Evolutionary conservation across 2,329 filamentous ascomycete genomes (phyloP).

Genomic region (Aspergillus quadricinctus): DNA sequence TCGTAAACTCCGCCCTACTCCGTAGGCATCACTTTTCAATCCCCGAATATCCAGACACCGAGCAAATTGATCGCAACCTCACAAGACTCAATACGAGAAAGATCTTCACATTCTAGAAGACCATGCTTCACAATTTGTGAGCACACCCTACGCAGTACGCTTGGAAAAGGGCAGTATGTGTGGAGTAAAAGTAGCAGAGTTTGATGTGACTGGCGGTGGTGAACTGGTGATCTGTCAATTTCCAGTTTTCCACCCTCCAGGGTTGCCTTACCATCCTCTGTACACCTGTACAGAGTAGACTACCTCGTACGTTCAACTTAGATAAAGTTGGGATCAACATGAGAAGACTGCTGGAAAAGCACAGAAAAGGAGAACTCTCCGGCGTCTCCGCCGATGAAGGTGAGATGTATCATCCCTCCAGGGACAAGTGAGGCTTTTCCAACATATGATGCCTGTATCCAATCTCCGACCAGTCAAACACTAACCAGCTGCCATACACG

Average conservation of each 20-base stretch:
- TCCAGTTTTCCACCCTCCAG: not conserved
- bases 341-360: not conserved
- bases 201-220: not conserved
- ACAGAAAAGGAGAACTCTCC: not conserved
- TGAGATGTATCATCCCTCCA: not conserved
- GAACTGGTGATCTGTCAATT: not conserved
- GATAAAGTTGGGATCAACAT: not conserved
- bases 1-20: not conserved
- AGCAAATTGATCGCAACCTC: not conserved
- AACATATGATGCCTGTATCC: not conserved
- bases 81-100: not conserved
- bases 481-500: constrained; percentile 1
- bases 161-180: not conserved
- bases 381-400: not conserved
- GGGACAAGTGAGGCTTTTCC: not conserved
- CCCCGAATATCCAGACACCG: not conserved
- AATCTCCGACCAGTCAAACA: not conserved
- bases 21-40: not conserved
- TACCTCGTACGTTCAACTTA: not conserved
- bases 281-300: not conserved
- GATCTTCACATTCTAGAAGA: not conserved
- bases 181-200: not conserved
- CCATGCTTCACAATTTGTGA: not conserved
- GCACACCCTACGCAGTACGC: not conserved
- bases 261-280: not conserved